Evolutionary conservation across 257 asterid genomes (phyloP).

Genomic region (Petunia secreta): DNA sequence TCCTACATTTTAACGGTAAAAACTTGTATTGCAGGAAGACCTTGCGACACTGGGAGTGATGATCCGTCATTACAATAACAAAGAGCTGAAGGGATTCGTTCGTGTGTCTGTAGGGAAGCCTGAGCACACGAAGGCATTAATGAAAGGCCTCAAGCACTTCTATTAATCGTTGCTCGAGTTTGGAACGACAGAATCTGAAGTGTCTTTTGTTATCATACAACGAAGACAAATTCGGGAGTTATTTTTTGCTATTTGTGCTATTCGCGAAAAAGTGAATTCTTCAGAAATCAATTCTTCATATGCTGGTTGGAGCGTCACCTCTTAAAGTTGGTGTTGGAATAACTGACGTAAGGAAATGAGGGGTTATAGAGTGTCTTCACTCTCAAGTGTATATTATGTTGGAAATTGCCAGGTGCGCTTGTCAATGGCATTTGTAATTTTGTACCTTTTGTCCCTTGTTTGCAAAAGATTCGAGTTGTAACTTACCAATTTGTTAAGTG

Average conservation of each 20-base stretch:
- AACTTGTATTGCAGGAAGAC: conserved; percentile 64
- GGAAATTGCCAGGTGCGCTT: not conserved
- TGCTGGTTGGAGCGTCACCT: not conserved
- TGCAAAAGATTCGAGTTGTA: not conserved
- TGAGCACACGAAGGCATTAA: conserved; percentile 80
- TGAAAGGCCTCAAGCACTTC: conserved; percentile 61
- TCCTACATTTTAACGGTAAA: conserved; percentile 16
- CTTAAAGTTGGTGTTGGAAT: too few relatives aligned
- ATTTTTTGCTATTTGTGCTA: not conserved
- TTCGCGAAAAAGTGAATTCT: not conserved
- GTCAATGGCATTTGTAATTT: not conserved
- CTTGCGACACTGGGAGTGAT: conserved; percentile 84
- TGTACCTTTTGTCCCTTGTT: not conserved
- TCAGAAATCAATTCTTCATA: not conserved
- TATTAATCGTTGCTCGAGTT: conserved; percentile 28
- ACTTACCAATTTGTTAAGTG: too few relatives aligned
- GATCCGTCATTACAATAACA: conserved; percentile 95
- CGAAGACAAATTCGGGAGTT: not conserved
- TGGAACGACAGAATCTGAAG: not conserved
- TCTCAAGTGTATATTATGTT: not conserved
- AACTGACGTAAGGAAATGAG: not conserved
- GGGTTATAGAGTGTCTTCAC: not conserved
- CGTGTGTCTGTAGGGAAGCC: conserved; percentile 97
- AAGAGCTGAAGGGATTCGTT: conserved; percentile 79
- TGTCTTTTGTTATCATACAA: not conserved